phyloP scores from a whole-genome alignment of 1,284 basidiomycete species.

The Thelephora terrestris region DNA sequence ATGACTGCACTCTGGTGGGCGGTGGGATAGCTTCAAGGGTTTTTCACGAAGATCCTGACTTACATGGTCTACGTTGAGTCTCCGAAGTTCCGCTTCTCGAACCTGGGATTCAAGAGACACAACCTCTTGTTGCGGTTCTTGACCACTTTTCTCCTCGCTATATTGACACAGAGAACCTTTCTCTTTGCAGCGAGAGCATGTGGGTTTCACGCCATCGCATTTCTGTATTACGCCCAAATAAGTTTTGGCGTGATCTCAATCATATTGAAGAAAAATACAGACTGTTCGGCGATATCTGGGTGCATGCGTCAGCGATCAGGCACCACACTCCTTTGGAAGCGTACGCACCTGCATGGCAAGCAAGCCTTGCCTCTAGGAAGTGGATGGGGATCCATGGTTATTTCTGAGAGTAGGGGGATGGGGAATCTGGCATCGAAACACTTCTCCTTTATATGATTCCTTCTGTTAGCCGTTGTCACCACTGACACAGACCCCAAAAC shows the following conservation, averaged over 20 bases:
- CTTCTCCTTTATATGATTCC: too few species aligned
- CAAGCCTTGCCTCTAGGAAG: not conserved
- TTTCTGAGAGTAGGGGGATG: too few species aligned
- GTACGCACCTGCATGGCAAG: not conserved
- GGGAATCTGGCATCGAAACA: too few species aligned
- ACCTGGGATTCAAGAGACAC: not conserved
- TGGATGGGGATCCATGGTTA: too few species aligned
- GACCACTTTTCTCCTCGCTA: not conserved
- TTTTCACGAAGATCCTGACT: too few species aligned
- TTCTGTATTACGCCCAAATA: not conserved
- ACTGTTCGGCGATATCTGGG: not conserved
- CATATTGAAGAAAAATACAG: too few species aligned
- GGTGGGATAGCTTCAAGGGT: too few species aligned
- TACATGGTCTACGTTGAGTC: not conserved
- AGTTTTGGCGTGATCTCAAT: not conserved
- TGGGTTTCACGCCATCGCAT: not conserved
- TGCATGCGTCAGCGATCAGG: not conserved
- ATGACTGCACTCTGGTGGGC: not conserved
- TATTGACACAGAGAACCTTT: not conserved
- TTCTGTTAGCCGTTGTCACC: too few species aligned
- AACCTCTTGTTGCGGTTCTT: not conserved
- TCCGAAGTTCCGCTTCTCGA: not conserved
- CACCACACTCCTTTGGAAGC: not conserved
- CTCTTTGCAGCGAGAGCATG: not conserved
- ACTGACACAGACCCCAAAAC: too few species aligned